Evolutionary conservation across 441 rosid genomes (phyloP).

Genomic region (Jatropha multifida): DNA sequence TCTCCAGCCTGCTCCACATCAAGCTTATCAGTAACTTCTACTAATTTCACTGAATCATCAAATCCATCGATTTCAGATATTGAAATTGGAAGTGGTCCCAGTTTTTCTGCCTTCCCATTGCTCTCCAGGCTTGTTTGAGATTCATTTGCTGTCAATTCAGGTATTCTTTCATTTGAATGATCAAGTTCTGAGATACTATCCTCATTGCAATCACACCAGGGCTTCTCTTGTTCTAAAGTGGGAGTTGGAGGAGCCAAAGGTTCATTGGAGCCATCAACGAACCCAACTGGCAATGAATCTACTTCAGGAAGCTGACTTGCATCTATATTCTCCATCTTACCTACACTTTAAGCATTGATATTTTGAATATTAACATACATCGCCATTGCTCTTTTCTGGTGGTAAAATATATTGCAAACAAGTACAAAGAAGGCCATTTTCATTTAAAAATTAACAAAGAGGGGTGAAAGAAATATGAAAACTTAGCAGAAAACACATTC

Average conservation of each 20-base stretch:
- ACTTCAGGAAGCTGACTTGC: conserved; percentile 86
- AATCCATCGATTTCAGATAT: conserved; percentile 49
- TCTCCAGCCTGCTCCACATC: conserved; percentile 35
- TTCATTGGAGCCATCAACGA: conserved; percentile 74
- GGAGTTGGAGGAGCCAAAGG: conserved; percentile 50
- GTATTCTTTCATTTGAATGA: conserved; percentile 26
- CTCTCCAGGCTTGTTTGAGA: conserved; percentile 27
- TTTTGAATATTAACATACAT: neutral
- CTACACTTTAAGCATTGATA: conserved; percentile 11
- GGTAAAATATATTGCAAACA: neutral
- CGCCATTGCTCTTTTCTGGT: neutral
- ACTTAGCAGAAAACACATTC: neutral
- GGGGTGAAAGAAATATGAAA: neutral
- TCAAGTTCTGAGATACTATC: conserved; percentile 26
- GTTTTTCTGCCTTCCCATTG: conserved; percentile 48
- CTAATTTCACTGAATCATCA: conserved; percentile 43
- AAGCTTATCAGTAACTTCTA: conserved; percentile 26
- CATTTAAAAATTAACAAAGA: neutral
- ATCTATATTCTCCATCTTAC: conserved; percentile 58
- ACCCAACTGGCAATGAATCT: conserved; percentile 89
- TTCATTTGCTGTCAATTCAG: conserved; percentile 23
- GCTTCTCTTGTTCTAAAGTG: conserved; percentile 43
- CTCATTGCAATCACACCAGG: conserved; percentile 30
- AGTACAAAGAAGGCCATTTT: neutral
- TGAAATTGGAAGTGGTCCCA: conserved; percentile 59